A percentile compares a stretch with the other conserved stretches of the same genome.
Conservation (phyloP, 1,284 basidiomycete species). For the Rhodotorula mucilaginosa region DNA sequence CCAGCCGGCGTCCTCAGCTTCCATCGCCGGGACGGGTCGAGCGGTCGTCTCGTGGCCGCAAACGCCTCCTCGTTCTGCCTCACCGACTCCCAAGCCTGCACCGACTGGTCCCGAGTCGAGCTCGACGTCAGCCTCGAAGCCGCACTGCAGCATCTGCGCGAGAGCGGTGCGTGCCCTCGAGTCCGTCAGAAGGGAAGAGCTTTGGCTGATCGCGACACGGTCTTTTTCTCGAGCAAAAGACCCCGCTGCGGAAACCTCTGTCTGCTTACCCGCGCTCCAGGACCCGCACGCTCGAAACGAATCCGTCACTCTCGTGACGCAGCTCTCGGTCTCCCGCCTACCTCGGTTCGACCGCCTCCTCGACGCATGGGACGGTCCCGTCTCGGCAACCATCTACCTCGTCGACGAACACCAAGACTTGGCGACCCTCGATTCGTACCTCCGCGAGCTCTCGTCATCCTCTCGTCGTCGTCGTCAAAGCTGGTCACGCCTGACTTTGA, state of each 20-base stretch:
- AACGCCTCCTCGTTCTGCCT: not conserved
- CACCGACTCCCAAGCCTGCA: not conserved
- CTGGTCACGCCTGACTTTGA: constrained; percentile 7
- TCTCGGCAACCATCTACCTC: constrained; percentile 31
- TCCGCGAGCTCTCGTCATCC: not conserved
- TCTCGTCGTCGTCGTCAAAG: not conserved
- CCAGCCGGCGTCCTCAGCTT: not conserved
- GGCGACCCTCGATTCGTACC: not conserved
- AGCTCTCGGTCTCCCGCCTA: constrained; percentile 29
- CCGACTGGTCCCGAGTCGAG: not conserved
- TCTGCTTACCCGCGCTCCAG: not conserved
- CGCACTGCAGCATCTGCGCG: constrained; percentile 15
- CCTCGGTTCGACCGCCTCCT: constrained; percentile 26
- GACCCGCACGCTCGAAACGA: not conserved
- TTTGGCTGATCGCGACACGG: not conserved
- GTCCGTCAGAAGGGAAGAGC: too few relatives aligned
- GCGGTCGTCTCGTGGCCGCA: not conserved
- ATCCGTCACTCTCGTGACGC: constrained; percentile 31
- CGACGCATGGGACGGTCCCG: constrained; percentile 20
- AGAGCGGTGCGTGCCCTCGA: constrained; percentile 7
- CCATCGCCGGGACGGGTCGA: not conserved
- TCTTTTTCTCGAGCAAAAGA: not conserved
- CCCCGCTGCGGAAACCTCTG: not conserved
- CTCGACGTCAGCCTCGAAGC: constrained; percentile 6
- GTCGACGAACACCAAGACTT: constrained; percentile 22